phyloP scores from a whole-genome alignment of 2,329 filamentous ascomycete genomes.

The Trichoderma atrobrunneum region DNA sequence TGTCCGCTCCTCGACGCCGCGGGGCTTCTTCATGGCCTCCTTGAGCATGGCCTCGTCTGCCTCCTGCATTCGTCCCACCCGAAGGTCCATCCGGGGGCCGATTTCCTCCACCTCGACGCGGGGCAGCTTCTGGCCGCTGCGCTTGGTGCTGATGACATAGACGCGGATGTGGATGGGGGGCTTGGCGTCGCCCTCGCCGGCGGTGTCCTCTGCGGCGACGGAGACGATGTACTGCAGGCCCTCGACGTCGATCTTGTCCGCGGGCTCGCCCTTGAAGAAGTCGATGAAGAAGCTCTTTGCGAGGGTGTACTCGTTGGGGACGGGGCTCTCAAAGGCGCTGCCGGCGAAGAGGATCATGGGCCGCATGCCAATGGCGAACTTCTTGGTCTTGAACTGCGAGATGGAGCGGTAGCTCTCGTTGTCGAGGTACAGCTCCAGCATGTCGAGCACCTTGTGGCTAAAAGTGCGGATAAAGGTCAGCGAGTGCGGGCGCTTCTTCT shows the following conservation, averaged over 20 bases:
- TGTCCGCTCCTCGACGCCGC: conserved; percentile 68
- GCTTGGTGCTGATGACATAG: conserved; percentile 84
- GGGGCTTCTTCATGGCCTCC: conserved; percentile 84
- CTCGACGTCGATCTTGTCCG: conserved; percentile 86
- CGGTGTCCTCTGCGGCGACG: conserved; percentile 68
- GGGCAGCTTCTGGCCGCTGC: conserved; percentile 80
- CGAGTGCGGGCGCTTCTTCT: conserved; percentile 93
- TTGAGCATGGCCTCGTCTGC: conserved; percentile 78
- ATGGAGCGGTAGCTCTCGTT: conserved; percentile 67
- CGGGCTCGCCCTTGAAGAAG: conserved; percentile 77
- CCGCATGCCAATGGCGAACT: conserved; percentile 76
- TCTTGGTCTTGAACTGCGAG: conserved; percentile 71
- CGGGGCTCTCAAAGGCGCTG: conserved; percentile 79
- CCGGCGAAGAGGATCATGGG: conserved; percentile 92
- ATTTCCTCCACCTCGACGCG: conserved; percentile 94
- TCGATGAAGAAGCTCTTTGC: conserved; percentile 86
- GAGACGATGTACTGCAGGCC: conserved; percentile 88
- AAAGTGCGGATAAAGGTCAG: conserved; percentile 82
- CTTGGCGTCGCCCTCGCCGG: conserved; percentile 45
- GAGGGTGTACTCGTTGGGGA: conserved; percentile 74
- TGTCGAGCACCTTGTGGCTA: conserved; percentile 83
- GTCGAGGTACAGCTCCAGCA: conserved; percentile 87
- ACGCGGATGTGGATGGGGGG: conserved; percentile 67
- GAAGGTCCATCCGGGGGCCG: conserved; percentile 89
- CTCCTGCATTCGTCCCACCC: conserved; percentile 75